Evolutionary conservation across 176 grass and related monocot species (phyloP).

Genomic region (Carex littledalei): DNA sequence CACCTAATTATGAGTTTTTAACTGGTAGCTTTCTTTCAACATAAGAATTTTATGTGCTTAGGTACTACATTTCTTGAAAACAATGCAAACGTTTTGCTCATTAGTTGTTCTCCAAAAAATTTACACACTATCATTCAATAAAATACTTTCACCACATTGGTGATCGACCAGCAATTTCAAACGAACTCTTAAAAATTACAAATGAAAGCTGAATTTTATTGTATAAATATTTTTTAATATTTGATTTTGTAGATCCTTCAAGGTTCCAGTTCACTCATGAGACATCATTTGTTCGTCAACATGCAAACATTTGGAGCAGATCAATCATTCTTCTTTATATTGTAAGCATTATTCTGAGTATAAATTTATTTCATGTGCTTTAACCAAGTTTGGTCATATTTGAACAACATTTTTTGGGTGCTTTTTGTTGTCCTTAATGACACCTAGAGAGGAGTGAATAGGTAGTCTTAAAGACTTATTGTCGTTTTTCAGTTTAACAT

Average conservation of each 20-base stretch:
- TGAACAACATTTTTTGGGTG: conserved; percentile 32
- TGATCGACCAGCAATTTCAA: not conserved
- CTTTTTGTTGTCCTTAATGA: not conserved
- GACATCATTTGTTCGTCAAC: conserved; percentile 67
- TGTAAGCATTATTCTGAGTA: conserved; percentile 15
- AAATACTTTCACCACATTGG: not conserved
- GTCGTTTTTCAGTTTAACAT: too few relatives aligned
- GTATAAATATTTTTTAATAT: not conserved
- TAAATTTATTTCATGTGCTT: not conserved
- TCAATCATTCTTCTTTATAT: conserved; percentile 18
- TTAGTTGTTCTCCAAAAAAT: not conserved
- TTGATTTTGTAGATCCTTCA: conserved; percentile 49
- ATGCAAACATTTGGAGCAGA: conserved; percentile 41
- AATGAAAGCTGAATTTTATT: not conserved
- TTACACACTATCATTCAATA: not conserved
- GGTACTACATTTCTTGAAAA: too few relatives aligned
- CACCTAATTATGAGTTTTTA: conserved; percentile 64
- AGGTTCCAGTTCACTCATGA: conserved; percentile 72
- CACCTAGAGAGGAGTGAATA: too few relatives aligned
- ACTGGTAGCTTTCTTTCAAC: conserved; percentile 30
- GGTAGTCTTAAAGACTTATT: too few relatives aligned
- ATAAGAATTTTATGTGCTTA: not conserved
- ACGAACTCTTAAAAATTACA: not conserved
- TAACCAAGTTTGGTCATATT: conserved; percentile 30
- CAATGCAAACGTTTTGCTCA: too few relatives aligned